These are phyloP conservation scores for Scalesia atractyloides DNA, from an alignment of 129 eudicot genomes.

Conservation along the genomic window DNA sequence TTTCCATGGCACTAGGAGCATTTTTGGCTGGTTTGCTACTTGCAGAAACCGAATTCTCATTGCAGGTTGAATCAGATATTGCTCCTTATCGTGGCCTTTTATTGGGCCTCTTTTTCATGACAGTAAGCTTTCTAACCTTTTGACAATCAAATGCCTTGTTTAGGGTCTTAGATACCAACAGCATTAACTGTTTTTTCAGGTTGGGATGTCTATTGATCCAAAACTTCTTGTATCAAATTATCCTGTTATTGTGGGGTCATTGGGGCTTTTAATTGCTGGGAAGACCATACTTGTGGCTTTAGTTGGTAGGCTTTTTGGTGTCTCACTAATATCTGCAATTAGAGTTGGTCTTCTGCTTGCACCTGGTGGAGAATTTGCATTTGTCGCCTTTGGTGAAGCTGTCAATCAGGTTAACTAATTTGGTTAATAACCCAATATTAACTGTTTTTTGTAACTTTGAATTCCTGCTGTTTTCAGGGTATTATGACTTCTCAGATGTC, in stretches of 20 bases:
- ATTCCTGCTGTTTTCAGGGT: slow-evolving; percentile 60
- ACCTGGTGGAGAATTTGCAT: slow-evolving; percentile 99
- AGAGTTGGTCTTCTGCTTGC: slow-evolving; percentile 99
- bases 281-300: slow-evolving; percentile 81
- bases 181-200: slow-evolving; percentile 49
- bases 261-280: slow-evolving; percentile 81
- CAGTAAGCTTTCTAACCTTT: slow-evolving; percentile 49
- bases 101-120: slow-evolving; percentile 97
- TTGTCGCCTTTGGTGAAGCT: slow-evolving; percentile 99
- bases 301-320: slow-evolving; percentile 84
- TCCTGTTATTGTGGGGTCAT: slow-evolving; percentile 74
- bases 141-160: slow-evolving; percentile 5
- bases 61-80: slow-evolving; percentile 99
- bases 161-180: neutral
- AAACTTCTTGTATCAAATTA: slow-evolving; percentile 89
- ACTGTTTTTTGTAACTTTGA: slow-evolving; percentile 11
- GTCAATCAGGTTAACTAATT: slow-evolving; percentile 57
- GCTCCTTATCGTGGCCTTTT: slow-evolving; percentile 99
- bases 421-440: neutral
- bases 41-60: slow-evolving; percentile 97
- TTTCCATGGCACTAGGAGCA: slow-evolving; percentile 99
- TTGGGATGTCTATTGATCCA: slow-evolving; percentile 99
- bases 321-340: slow-evolving; percentile 83
- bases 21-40: slow-evolving; percentile 99
- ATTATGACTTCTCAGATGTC: slow-evolving; percentile 96